Evolutionary conservation across 2,329 filamentous ascomycete species (phyloP).

Genomic region (Arthrobotrys entomopaga): DNA sequence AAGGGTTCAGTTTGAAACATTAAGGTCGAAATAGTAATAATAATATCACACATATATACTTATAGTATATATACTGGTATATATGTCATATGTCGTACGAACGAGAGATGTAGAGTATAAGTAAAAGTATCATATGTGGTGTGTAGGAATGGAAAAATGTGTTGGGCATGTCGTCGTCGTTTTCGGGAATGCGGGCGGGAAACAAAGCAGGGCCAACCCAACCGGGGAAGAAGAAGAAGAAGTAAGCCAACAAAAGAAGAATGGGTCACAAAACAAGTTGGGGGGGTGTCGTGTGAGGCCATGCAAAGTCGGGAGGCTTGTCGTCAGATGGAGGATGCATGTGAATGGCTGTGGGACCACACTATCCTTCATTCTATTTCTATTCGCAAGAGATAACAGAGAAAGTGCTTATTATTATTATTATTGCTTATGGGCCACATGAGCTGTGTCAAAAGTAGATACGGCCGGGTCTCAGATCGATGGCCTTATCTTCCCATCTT

Average conservation of each 20-base stretch:
- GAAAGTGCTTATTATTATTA: background rate
- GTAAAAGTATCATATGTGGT: too few species aligned
- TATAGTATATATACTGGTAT: too few species aligned
- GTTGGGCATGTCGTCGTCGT: too few species aligned
- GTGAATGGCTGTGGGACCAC: conserved; percentile 32
- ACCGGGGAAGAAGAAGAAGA: background rate
- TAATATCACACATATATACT: too few species aligned
- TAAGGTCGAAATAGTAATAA: too few species aligned
- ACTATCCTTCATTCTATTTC: background rate
- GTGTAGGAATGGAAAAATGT: too few species aligned
- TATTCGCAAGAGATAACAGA: conserved; percentile 1
- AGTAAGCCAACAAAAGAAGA: background rate
- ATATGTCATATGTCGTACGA: too few species aligned
- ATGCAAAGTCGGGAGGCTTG: background rate
- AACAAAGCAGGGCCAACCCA: too few species aligned
- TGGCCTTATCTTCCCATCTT: too few species aligned
- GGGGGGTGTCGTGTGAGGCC: conserved; percentile 17
- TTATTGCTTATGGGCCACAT: background rate
- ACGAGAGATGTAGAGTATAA: too few species aligned
- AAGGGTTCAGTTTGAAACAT: too few species aligned
- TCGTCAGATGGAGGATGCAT: conserved; percentile 31
- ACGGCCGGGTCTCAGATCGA: too few species aligned
- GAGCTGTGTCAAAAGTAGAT: background rate
- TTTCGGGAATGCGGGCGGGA: background rate
- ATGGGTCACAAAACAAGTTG: background rate